Conservation (phyloP, 2,329 filamentous ascomycete genomes). For the Neurospora sp. region DNA sequence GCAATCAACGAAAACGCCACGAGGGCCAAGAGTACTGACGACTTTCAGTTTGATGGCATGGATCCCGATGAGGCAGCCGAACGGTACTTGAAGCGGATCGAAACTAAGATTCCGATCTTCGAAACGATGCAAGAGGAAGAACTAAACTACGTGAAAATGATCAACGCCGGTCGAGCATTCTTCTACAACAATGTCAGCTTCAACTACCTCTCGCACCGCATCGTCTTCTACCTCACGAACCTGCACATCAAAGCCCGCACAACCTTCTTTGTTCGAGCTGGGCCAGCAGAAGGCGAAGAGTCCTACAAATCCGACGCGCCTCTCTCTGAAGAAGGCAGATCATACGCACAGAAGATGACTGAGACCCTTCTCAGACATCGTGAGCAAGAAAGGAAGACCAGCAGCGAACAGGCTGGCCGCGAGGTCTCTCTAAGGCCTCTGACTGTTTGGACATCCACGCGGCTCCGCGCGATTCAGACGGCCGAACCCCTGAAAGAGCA, state of each 20-base stretch:
- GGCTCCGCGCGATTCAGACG: conserved; percentile 83
- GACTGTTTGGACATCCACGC: conserved; percentile 90
- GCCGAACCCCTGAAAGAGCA: conserved; percentile 67
- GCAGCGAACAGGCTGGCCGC: conserved; percentile 58
- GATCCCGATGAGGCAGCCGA: conserved; percentile 83
- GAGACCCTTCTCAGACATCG: conserved; percentile 75
- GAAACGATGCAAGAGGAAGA: conserved; percentile 94
- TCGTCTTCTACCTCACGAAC: conserved; percentile 97
- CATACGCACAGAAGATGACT: conserved; percentile 79
- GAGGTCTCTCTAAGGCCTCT: conserved; percentile 67
- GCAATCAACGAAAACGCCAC: neutral
- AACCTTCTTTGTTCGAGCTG: conserved; percentile 86
- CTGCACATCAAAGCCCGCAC: conserved; percentile 91
- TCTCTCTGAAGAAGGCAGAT: conserved; percentile 67
- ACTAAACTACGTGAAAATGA: conserved; percentile 98
- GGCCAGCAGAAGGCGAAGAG: conserved; percentile 77
- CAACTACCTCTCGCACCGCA: conserved; percentile 90
- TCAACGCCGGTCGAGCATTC: conserved; percentile 88
- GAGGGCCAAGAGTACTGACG: conserved; percentile 4
- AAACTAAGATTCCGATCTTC: conserved; percentile 87
- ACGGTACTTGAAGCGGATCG: conserved; percentile 83
- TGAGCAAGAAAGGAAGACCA: conserved; percentile 64
- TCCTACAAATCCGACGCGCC: conserved; percentile 87
- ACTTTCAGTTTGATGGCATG: conserved; percentile 72
- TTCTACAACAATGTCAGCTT: conserved; percentile 97